These are phyloP conservation scores for Colletotrichum neosansevieriae DNA, from an alignment of 2,329 filamentous ascomycete species.

Conservation along the genomic window DNA sequence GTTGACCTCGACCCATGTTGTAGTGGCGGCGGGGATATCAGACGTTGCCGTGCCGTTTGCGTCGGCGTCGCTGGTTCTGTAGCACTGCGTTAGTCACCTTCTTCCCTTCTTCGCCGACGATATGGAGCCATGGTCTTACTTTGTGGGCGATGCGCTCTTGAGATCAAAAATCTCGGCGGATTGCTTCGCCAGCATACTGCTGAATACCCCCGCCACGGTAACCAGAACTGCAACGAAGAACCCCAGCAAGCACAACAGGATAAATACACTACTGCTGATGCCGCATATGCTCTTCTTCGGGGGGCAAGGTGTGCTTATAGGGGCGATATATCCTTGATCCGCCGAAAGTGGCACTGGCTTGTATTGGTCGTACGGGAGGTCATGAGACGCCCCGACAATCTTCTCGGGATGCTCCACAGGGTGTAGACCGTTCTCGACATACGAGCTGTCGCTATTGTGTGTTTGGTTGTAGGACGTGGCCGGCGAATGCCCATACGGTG, in stretches of 20 bases:
- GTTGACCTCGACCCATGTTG: slow-evolving; percentile 19
- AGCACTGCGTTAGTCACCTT: not conserved
- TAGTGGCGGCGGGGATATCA: slow-evolving; percentile 11
- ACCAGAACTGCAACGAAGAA: slow-evolving; percentile 10
- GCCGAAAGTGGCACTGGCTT: not conserved
- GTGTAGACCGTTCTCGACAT: slow-evolving; percentile 26
- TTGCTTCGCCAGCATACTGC: slow-evolving; percentile 23
- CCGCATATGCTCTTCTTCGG: slow-evolving; percentile 22
- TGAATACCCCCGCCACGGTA: slow-evolving; percentile 12
- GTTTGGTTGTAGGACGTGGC: not conserved
- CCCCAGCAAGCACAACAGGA: slow-evolving; percentile 19
- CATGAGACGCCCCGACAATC: not conserved
- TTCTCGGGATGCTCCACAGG: slow-evolving; percentile 23
- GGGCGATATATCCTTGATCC: not conserved
- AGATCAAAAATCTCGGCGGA: slow-evolving; percentile 17
- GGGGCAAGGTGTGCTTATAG: not conserved
- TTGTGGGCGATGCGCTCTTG: not conserved
- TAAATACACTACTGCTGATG: not conserved
- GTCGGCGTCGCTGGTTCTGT: slow-evolving; percentile 8
- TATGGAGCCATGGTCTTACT: not conserved
- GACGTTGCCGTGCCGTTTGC: slow-evolving; percentile 10
- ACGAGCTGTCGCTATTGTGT: not conserved
- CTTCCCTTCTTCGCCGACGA: too few relatives aligned
- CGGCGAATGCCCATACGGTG: not conserved
- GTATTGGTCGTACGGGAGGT: slow-evolving; percentile 13